Percentiles rank a stretch among this genome's conserved stretches.
Conservation (phyloP, 139 green algal genomes). For the Chlamydomonas sp. region DNA sequence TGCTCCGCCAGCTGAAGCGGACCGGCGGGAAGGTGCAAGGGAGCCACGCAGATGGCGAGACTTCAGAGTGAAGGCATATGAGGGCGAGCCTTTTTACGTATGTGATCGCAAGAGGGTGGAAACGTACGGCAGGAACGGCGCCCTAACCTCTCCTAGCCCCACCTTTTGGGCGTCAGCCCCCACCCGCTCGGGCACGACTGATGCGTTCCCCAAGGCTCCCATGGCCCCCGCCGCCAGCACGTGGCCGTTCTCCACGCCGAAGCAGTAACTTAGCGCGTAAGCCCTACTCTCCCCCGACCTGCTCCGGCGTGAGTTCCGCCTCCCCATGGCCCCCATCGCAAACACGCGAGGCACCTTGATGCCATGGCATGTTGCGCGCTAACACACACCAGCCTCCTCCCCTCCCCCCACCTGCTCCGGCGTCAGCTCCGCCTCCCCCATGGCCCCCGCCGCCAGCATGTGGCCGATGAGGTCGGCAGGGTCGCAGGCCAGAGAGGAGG, state of each 20-base stretch:
- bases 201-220: too few relatives aligned
- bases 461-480: conserved; percentile 75
- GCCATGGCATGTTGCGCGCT: not conserved
- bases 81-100: too few relatives aligned
- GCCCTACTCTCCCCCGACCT: not conserved
- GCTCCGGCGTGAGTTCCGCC: conserved; percentile 44
- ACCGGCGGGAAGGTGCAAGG: not conserved
- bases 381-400: not conserved
- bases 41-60: too few relatives aligned
- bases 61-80: too few relatives aligned
- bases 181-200: too few relatives aligned
- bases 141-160: too few relatives aligned
- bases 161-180: too few relatives aligned
- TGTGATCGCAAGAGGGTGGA: too few relatives aligned
- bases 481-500: conserved; percentile 58
- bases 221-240: too few relatives aligned
- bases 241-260: too few relatives aligned
- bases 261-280: not conserved
- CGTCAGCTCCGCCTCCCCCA: conserved; percentile 56
- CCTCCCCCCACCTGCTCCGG: conserved; percentile 11
- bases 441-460: conserved; percentile 74
- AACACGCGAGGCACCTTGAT: conserved; percentile 42
- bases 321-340: conserved; percentile 64
- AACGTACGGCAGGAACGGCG: too few relatives aligned
- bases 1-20: conserved; percentile 2